Base-by-base conservation (phyloP, 225 moss, liverwort and hornwort genomes). In the Straminergon stramineum region DNA sequence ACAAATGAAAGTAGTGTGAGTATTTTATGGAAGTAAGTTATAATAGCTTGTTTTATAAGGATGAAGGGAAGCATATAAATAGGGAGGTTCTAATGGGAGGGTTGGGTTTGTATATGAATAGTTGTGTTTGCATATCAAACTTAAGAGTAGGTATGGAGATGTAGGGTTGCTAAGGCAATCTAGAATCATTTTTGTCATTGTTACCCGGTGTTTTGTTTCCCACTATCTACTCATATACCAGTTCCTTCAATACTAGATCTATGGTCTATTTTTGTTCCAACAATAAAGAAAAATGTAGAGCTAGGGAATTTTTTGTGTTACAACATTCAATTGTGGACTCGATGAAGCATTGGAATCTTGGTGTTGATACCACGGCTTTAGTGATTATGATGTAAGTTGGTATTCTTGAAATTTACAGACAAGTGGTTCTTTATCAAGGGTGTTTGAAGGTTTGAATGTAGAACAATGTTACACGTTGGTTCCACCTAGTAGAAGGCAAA, bases 221-320 rank as follows among this genome's bases (percentile, higher is more conserved):
- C 0, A 24, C 1, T 0, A 78, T 37, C 10, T 15, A 15, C 35
- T 78, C 3, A 55, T 55, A 0, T 55, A 2, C 8, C 0, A 52
- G 0, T 21, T 31, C 32, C 2, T 52, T 32, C 0, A 0, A 30
- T 51, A 75, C 12, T 7, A 75, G 8, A 52, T 34, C 3, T 51
- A 34, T 0, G 8, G 20, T 34, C 5, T 21, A 32, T 8, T 34
- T 76, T 76, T 6, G 12, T 53, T 53, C 2, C 0, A 2, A 5
- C 32, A 13, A 13, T 5, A 76, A 51, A 52, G 8, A 34, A 22
- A 76, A 13, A 0, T 1, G 3, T 8, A 2, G 22, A 35, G 21
- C 21, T 5, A 53, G 0, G 5, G 5, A 22, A 14, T 5, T 34
- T 5, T 77, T 34, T 34, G 13, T 21, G 2, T 53, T 2, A 14